phyloP scores from a whole-genome alignment of 2,329 filamentous ascomycete genomes.

The Cercospora beticola region DNA sequence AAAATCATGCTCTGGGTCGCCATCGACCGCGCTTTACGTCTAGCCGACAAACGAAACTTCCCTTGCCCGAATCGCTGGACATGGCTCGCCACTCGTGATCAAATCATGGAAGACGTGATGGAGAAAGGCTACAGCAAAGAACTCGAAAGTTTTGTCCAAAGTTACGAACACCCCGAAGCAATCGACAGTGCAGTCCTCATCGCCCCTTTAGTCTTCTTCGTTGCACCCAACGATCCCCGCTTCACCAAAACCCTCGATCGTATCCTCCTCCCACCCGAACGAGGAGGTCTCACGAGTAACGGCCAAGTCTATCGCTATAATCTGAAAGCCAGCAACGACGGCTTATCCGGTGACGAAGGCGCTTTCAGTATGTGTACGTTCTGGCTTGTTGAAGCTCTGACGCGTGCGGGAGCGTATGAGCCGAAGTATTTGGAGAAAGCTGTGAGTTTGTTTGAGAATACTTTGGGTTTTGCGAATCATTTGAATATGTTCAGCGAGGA shows the following conservation, averaged over 20 bases:
- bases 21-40: slow-evolving; percentile 42
- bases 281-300: neutral
- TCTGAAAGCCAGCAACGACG: neutral
- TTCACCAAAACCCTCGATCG: neutral
- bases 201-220: neutral
- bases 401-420: neutral
- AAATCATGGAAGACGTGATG: neutral
- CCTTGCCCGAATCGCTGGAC: slow-evolving; percentile 56
- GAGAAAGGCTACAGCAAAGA: neutral
- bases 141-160: neutral
- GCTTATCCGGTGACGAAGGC: neutral
- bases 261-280: neutral
- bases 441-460: neutral
- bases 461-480: neutral
- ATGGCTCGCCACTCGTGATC: neutral
- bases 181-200: neutral
- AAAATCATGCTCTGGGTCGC: slow-evolving; percentile 83
- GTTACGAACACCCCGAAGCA: neutral
- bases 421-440: neutral
- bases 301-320: neutral
- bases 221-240: neutral
- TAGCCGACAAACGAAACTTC: slow-evolving; percentile 61
- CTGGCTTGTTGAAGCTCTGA: neutral
- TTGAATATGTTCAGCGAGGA: neutral
- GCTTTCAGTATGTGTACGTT: neutral